Conservation (phyloP, 805 yeast genomes). For the Saturnispora hagleri region DNA sequence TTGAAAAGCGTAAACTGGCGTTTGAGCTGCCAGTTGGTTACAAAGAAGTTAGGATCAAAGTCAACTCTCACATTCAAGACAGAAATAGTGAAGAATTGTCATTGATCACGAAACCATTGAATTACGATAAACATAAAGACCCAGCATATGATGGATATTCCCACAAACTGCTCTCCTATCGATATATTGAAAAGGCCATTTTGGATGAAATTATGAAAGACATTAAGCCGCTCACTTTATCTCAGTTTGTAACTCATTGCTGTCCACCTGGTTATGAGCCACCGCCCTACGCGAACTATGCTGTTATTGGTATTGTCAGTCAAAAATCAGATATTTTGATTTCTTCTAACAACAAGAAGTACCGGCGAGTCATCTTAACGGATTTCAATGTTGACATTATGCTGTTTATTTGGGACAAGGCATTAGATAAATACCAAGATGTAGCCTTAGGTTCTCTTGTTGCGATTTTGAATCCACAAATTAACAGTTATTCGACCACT, state of each 20-base stretch:
- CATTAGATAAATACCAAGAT: constrained; percentile 66
- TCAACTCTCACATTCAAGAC: constrained; percentile 1
- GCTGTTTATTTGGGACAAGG: constrained; percentile 55
- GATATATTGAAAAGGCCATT: constrained; percentile 35
- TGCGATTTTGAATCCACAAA: constrained; percentile 64
- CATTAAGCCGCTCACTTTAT: constrained; percentile 47
- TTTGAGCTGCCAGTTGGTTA: constrained; percentile 4
- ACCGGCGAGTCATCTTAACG: constrained; percentile 52
- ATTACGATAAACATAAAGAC: constrained; percentile 5
- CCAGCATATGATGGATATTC: constrained; percentile 33
- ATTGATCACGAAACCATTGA: background rate
- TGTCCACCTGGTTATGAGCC: constrained; percentile 58
- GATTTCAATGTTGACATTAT: constrained; percentile 52
- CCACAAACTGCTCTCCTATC: constrained; percentile 32
- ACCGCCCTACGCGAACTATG: constrained; percentile 70
- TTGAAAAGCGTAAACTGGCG: background rate
- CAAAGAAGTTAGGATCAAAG: constrained; percentile 1
- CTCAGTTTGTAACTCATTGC: constrained; percentile 53
- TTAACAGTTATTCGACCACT: constrained; percentile 29
- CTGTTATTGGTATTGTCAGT: constrained; percentile 62
- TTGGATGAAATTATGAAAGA: constrained; percentile 35
- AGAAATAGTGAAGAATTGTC: background rate
- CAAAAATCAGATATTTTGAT: constrained; percentile 45
- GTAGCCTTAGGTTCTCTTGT: constrained; percentile 65
- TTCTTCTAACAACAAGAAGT: constrained; percentile 40